Percentiles rank a stretch among this genome's conserved stretches.
Evolutionary conservation across 2,329 filamentous ascomycete genomes (phyloP).

Genomic region (Fusarium succisae): DNA sequence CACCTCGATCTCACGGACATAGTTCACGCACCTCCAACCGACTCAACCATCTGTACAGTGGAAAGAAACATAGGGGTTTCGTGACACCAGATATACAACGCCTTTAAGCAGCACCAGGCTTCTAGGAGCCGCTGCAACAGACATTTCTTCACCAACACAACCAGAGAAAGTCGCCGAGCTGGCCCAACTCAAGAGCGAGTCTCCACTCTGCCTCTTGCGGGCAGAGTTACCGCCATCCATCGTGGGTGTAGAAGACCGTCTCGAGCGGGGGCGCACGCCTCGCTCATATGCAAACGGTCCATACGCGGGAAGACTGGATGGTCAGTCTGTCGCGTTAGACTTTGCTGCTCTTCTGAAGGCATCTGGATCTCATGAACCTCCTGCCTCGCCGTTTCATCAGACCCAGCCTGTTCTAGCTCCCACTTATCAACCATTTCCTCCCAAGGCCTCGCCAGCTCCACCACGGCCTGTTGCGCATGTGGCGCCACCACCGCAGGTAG

Average conservation of each 20-base stretch:
- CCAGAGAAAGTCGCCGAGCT: constrained; percentile 47
- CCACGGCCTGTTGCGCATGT: constrained; percentile 40
- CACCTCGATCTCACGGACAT: neutral
- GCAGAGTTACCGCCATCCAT: constrained; percentile 50
- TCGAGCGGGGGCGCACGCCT: constrained; percentile 43
- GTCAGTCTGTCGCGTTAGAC: constrained; percentile 82
- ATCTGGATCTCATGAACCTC: constrained; percentile 77
- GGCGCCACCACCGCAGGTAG: constrained; percentile 42
- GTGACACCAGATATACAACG: constrained; percentile 22
- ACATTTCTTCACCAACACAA: constrained; percentile 13
- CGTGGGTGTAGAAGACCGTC: constrained; percentile 41
- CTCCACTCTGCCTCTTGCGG: constrained; percentile 54
- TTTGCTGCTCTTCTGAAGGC: constrained; percentile 88
- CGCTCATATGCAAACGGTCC: constrained; percentile 44
- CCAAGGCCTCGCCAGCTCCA: constrained; percentile 32
- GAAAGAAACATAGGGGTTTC: neutral
- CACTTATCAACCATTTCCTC: constrained; percentile 30
- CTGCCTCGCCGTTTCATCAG: constrained; percentile 54
- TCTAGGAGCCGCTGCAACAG: constrained; percentile 29
- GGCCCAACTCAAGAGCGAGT: constrained; percentile 55
- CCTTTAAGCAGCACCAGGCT: constrained; percentile 31
- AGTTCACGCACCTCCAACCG: neutral
- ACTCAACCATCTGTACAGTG: neutral
- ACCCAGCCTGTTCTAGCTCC: constrained; percentile 30
- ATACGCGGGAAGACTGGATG: constrained; percentile 39